Evolutionary conservation across 805 yeast genomes (phyloP).

Genomic region (Spathaspora gorwiae): DNA sequence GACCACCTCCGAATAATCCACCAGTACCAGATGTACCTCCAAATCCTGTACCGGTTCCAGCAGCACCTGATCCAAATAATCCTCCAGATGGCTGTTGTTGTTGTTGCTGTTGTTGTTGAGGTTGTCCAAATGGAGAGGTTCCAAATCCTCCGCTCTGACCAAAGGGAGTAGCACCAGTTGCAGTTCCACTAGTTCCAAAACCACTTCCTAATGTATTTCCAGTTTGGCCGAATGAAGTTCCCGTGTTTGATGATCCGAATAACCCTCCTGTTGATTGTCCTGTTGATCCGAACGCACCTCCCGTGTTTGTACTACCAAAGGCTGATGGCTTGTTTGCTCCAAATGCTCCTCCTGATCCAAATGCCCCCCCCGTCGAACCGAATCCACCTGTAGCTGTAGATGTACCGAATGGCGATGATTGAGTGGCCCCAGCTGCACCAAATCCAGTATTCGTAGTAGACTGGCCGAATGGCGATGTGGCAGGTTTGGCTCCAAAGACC

Average conservation of each 20-base stretch:
- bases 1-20: slow-evolving; percentile 33
- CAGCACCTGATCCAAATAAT: slow-evolving; percentile 20
- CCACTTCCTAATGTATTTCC: slow-evolving; percentile 1
- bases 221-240: slow-evolving; percentile 9
- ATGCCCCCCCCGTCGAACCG: slow-evolving; percentile 12
- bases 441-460: slow-evolving; percentile 10
- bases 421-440: slow-evolving; percentile 3
- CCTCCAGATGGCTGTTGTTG: slow-evolving; percentile 23
- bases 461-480: slow-evolving; percentile 30
- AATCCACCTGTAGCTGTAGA: slow-evolving; percentile 5
- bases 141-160: slow-evolving; percentile 13
- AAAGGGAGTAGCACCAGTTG: slow-evolving; percentile 9
- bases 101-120: slow-evolving; percentile 10
- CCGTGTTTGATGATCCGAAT: slow-evolving; percentile 17
- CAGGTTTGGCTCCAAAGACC: slow-evolving; percentile 33
- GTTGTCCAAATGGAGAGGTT: slow-evolving; percentile 15
- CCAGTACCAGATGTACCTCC: slow-evolving; percentile 15
- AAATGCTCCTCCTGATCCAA: slow-evolving; percentile 14
- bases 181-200: slow-evolving; percentile 10
- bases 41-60: neutral
- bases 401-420: slow-evolving; percentile 10
- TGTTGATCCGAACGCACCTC: slow-evolving; percentile 10
- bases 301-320: slow-evolving; percentile 14
- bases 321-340: slow-evolving; percentile 9
- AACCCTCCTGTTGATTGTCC: slow-evolving; percentile 23